phyloP scores from a whole-genome alignment of 805 yeast genomes.

The Starmerella riodocensis region DNA sequence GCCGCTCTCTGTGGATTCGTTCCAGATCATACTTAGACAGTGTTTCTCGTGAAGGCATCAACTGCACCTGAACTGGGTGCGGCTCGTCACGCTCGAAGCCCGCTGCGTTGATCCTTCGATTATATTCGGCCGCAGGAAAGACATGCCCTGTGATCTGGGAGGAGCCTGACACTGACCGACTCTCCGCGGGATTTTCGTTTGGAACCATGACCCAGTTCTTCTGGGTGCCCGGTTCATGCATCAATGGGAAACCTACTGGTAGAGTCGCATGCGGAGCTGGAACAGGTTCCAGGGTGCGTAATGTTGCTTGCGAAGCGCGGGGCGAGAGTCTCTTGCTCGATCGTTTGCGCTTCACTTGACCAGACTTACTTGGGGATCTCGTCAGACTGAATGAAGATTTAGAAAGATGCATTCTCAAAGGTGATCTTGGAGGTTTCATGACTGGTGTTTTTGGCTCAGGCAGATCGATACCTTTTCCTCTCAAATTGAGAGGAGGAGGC shows the following conservation, averaged over 20 bases:
- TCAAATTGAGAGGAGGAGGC: not conserved
- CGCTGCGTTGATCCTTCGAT: slow-evolving; percentile 21
- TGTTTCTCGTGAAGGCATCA: slow-evolving; percentile 4
- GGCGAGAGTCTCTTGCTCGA: not conserved
- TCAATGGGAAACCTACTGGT: not conserved
- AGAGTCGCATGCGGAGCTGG: not conserved
- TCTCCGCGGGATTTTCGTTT: slow-evolving; percentile 15
- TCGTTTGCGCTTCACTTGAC: not conserved
- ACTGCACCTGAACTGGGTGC: slow-evolving; percentile 10
- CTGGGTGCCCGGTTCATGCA: not conserved
- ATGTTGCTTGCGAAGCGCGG: not conserved
- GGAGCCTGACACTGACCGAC: slow-evolving; percentile 21
- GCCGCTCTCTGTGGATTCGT: slow-evolving; percentile 1
- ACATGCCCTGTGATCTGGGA: slow-evolving; percentile 18
- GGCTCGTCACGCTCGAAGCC: slow-evolving; percentile 24
- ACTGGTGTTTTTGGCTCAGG: not conserved
- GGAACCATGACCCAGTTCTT: slow-evolving; percentile 15
- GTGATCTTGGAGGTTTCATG: slow-evolving; percentile 12
- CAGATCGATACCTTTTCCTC: not conserved
- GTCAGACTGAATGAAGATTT: slow-evolving; percentile 15
- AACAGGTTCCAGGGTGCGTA: not conserved
- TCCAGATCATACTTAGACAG: slow-evolving; percentile 18
- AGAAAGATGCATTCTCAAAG: slow-evolving; percentile 11
- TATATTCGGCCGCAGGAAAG: slow-evolving; percentile 23
- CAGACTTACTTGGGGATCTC: slow-evolving; percentile 11